These are phyloP conservation scores for Hypseocharis bilobata DNA, from an alignment of 441 rosid species.

Conservation along the genomic window DNA sequence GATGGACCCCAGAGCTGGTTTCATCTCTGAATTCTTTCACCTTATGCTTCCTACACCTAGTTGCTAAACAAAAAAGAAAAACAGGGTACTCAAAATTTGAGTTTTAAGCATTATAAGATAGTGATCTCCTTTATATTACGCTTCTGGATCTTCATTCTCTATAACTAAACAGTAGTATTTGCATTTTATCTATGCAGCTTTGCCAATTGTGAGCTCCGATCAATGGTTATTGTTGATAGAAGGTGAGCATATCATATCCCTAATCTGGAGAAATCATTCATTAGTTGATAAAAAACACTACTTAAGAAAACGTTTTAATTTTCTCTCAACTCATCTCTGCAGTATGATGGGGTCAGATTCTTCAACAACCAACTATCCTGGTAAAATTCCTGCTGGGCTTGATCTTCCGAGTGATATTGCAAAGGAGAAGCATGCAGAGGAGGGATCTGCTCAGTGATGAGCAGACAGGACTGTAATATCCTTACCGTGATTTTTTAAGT, in stretches of 20 bases:
- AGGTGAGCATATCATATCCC: constrained; percentile 33
- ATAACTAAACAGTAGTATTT: not conserved
- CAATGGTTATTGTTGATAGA: constrained; percentile 57
- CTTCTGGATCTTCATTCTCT: not conserved
- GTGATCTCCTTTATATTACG: constrained; percentile 7
- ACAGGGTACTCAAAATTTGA: not conserved
- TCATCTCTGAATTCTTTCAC: too few species aligned
- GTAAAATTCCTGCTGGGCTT: constrained; percentile 7
- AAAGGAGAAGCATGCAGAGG: constrained; percentile 8
- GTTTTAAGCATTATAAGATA: not conserved
- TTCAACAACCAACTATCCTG: constrained; percentile 8
- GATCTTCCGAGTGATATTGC: constrained; percentile 2
- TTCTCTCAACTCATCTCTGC: not conserved
- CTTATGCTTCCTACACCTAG: too few species aligned
- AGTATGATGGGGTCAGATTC: constrained; percentile 15
- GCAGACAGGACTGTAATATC: not conserved
- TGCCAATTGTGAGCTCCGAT: constrained; percentile 69
- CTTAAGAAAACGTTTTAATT: too few species aligned
- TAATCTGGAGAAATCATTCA: not conserved
- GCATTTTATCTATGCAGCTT: constrained; percentile 38
- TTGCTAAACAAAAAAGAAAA: too few species aligned
- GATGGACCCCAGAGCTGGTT: not conserved
- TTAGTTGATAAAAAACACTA: not conserved
- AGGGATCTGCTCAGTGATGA: constrained; percentile 1
- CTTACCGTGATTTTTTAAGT: too few species aligned